These are phyloP conservation scores for Lactarius deliciosus DNA, from an alignment of 768 basidiomycete species.

Conservation along the genomic window DNA sequence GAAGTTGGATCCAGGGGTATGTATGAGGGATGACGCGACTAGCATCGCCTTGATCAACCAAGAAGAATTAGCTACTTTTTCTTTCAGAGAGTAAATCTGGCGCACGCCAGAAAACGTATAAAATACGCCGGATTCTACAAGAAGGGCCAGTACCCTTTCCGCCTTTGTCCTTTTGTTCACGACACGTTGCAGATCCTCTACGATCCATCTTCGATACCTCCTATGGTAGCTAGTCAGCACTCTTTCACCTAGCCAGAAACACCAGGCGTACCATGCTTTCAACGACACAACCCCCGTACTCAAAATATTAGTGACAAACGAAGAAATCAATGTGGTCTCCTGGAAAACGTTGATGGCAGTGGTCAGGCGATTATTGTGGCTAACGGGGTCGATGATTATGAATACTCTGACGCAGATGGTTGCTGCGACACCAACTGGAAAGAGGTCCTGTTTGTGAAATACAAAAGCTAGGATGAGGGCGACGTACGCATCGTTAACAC, in stretches of 20 bases:
- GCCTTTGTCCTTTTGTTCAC: not conserved
- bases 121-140: conserved; percentile 1
- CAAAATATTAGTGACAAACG: not conserved
- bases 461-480: not conserved
- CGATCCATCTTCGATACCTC: not conserved
- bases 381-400: not conserved
- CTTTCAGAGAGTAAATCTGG: not conserved
- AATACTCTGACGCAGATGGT: not conserved
- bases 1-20: not conserved
- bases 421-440: not conserved
- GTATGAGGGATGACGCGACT: not conserved
- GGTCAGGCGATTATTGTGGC: not conserved
- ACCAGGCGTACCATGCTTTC: conserved; percentile 3
- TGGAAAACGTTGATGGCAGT: not conserved
- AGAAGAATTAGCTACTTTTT: not conserved
- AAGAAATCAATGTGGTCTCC: not conserved
- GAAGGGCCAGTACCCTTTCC: not conserved
- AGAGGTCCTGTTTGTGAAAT: not conserved
- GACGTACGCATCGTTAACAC: not conserved
- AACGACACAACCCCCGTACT: not conserved
- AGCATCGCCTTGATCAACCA: not conserved
- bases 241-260: not conserved
- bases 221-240: not conserved
- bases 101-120: not conserved
- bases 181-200: not conserved